Conservation (phyloP, 2,329 filamentous ascomycete species). For the Rutstroemia sp. region DNA sequence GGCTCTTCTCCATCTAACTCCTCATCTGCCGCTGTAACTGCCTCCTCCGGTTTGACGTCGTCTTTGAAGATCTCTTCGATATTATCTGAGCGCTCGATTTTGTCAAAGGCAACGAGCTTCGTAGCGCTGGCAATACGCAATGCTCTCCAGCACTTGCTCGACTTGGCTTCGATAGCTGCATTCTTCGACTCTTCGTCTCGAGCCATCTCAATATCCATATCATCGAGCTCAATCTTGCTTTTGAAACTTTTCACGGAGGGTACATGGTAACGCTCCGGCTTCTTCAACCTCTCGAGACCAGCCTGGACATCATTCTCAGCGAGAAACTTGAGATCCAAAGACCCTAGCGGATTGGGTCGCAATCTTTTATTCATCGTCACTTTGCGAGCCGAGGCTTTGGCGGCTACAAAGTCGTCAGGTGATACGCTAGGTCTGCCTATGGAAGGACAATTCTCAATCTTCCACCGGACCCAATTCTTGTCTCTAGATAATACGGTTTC, state of each 20-base stretch:
- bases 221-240: conserved; percentile 66
- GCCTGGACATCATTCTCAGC: conserved; percentile 53
- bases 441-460: conserved; percentile 83
- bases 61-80: conserved; percentile 51
- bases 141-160: conserved; percentile 86
- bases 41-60: conserved; percentile 31
- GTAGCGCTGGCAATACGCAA: conserved; percentile 70
- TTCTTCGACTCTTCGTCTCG: conserved; percentile 51
- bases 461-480: conserved; percentile 99
- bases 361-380: conserved; percentile 65
- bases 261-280: conserved; percentile 54
- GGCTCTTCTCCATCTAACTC: conserved; percentile 30
- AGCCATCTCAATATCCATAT: conserved; percentile 82
- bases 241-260: conserved; percentile 66
- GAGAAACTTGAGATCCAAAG: conserved; percentile 73
- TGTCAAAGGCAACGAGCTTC: conserved; percentile 74
- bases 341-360: conserved; percentile 60
- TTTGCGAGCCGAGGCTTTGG: conserved; percentile 58
- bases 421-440: conserved; percentile 73
- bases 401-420: conserved; percentile 59
- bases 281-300: conserved; percentile 63
- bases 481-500: conserved; percentile 92
- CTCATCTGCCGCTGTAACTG: conserved; percentile 28
- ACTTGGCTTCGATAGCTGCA: conserved; percentile 60
- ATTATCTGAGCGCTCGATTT: conserved; percentile 76